Conservation (phyloP, 208 protist genomes). For the Crithidia thermophila region DNA sequence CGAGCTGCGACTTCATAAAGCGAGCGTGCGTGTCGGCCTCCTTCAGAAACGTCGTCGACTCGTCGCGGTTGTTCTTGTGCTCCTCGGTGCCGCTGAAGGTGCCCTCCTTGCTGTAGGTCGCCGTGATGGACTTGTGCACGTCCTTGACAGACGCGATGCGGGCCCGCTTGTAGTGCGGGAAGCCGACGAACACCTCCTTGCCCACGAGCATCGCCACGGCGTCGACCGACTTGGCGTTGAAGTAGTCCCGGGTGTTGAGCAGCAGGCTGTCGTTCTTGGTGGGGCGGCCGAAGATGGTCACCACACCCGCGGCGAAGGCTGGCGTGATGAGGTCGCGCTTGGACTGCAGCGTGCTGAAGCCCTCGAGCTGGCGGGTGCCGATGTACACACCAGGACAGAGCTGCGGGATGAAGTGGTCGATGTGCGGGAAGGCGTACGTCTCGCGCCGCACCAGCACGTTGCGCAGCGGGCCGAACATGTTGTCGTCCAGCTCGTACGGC, state of each 20-base stretch:
- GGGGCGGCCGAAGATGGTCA: slow-evolving; percentile 78
- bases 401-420: slow-evolving; percentile 51
- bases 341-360: slow-evolving; percentile 78
- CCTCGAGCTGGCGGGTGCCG: slow-evolving; percentile 67
- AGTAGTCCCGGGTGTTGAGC: slow-evolving; percentile 50
- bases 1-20: slow-evolving; percentile 83
- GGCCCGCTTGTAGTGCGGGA: slow-evolving; percentile 88
- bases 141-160: slow-evolving; percentile 76
- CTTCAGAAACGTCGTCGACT: slow-evolving; percentile 57
- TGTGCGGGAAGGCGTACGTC: slow-evolving; percentile 57
- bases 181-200: slow-evolving; percentile 85
- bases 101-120: slow-evolving; percentile 62
- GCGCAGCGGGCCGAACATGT: slow-evolving; percentile 61
- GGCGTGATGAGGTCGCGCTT: slow-evolving; percentile 55
- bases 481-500: slow-evolving; percentile 49
- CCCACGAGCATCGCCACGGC: slow-evolving; percentile 63
- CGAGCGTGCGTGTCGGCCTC: slow-evolving; percentile 72
- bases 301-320: slow-evolving; percentile 54
- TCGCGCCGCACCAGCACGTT: slow-evolving; percentile 57
- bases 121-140: slow-evolving; percentile 42
- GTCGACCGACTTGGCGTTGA: slow-evolving; percentile 27
- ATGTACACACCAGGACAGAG: slow-evolving; percentile 68
- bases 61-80: slow-evolving; percentile 69
- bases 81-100: slow-evolving; percentile 56
- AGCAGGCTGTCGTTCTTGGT: slow-evolving; percentile 80